Percentiles rank a stretch among this genome's conserved stretches.
Conservation (phyloP, 2,329 filamentous ascomycete species). For the Neonectria faginata region DNA sequence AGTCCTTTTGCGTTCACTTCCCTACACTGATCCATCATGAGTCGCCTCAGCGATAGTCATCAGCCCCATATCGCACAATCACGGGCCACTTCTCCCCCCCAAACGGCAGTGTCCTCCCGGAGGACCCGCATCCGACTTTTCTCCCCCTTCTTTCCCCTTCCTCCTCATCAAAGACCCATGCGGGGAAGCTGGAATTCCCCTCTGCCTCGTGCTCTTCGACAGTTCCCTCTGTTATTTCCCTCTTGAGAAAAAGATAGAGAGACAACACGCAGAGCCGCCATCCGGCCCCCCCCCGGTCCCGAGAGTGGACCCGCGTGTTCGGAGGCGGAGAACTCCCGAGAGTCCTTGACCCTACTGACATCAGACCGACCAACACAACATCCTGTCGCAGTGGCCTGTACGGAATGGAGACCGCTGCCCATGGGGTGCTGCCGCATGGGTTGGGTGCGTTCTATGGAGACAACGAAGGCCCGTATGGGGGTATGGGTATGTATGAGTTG, state of each 20-base stretch:
- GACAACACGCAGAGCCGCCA: neutral
- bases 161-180: conserved; percentile 10
- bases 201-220: neutral
- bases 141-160: no score
- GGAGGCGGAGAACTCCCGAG: neutral
- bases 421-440: neutral
- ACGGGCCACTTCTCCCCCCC: neutral
- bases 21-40: neutral
- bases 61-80: neutral
- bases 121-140: neutral
- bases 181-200: conserved; percentile 14
- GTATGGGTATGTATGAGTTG: conserved; percentile 4
- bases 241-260: neutral
- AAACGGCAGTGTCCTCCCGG: neutral
- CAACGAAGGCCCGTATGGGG: neutral
- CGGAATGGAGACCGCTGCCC: neutral
- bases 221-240: neutral
- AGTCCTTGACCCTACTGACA: neutral
- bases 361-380: no score
- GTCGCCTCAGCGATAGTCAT: neutral
- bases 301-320: neutral
- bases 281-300: neutral
- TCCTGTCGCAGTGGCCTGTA: neutral
- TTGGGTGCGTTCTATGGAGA: neutral
- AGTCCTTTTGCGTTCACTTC: neutral